phyloP scores from a whole-genome alignment of 1,284 basidiomycete species.

The Schizophyllum commune region DNA sequence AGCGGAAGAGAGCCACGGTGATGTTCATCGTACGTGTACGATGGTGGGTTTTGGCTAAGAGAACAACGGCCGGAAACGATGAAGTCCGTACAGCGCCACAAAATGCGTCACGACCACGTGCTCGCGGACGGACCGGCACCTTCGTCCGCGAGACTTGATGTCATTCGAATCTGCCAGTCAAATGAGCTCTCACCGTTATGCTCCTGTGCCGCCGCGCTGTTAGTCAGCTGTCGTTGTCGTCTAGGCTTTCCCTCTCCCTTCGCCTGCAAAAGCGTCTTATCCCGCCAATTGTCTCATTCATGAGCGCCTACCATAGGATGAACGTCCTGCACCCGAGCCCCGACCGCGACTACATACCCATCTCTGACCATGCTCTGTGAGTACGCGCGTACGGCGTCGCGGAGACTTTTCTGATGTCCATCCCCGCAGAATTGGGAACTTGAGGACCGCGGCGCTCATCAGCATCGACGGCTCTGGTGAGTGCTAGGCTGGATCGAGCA shows the following conservation, averaged over 20 bases:
- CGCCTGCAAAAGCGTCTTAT: background rate
- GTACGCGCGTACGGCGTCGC: conserved; percentile 16
- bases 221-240: background rate
- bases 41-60: no score
- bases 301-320: background rate
- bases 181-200: background rate
- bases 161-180: background rate
- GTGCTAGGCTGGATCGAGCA: conserved; percentile 16
- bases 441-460: conserved; percentile 74
- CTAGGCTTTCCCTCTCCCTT: background rate
- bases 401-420: conserved; percentile 6
- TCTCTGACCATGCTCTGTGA: conserved; percentile 67
- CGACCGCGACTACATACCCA: conserved; percentile 53
- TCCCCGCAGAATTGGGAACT: conserved; percentile 60
- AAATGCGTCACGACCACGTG: background rate
- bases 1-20: no score
- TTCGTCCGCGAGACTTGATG: background rate
- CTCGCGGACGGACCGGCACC: no score
- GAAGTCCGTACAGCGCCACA: no score
- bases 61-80: no score
- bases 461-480: conserved; percentile 75
- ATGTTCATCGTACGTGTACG: no score
- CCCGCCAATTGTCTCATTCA: background rate
- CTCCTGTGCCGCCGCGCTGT: background rate
- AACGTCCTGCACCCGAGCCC: conserved; percentile 20